Conservation (phyloP, 805 yeast species). For the Deakozyma indianensis region DNA sequence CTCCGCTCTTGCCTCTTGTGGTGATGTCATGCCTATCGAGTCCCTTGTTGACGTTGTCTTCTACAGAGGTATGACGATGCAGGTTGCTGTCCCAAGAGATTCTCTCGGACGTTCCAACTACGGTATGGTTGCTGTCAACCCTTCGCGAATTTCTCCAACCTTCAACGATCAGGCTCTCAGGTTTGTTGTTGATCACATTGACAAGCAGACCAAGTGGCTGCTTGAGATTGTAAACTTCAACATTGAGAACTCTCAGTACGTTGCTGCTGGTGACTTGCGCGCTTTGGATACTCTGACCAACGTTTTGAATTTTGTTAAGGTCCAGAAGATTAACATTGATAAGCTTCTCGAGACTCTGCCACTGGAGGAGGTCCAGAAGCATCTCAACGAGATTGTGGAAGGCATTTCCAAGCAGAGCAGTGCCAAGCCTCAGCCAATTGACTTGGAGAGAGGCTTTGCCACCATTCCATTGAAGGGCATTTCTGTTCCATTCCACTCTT, state of each 20-base stretch:
- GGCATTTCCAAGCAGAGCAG: constrained; percentile 71
- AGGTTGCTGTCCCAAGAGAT: constrained; percentile 99
- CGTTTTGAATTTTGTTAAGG: constrained; percentile 81
- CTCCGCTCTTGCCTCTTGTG: constrained; percentile 92
- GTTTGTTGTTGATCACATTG: constrained; percentile 83
- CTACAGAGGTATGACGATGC: constrained; percentile 99
- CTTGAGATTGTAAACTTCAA: constrained; percentile 96
- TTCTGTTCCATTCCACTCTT: constrained; percentile 99
- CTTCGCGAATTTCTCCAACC: constrained; percentile 77
- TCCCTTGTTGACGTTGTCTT: constrained; percentile 93
- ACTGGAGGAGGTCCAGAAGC: constrained; percentile 77
- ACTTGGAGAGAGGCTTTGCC: constrained; percentile 94
- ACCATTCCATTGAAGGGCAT: constrained; percentile 97
- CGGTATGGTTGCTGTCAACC: constrained; percentile 98
- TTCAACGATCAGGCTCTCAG: constrained; percentile 89
- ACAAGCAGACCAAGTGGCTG: constrained; percentile 78
- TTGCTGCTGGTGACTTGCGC: constrained; percentile 96
- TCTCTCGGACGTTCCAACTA: constrained; percentile 89
- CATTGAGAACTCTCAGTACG: constrained; percentile 96
- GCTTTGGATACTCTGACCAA: constrained; percentile 87
- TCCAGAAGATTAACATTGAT: constrained; percentile 87
- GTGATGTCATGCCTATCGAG: constrained; percentile 98
- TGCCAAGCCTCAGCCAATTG: constrained; percentile 94
- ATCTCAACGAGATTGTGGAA: constrained; percentile 71
- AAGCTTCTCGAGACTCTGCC: constrained; percentile 72